Percentiles rank a stretch among this genome's conserved stretches.
Conservation (phyloP, 768 basidiomycete genomes). For the Suillus sp. region DNA sequence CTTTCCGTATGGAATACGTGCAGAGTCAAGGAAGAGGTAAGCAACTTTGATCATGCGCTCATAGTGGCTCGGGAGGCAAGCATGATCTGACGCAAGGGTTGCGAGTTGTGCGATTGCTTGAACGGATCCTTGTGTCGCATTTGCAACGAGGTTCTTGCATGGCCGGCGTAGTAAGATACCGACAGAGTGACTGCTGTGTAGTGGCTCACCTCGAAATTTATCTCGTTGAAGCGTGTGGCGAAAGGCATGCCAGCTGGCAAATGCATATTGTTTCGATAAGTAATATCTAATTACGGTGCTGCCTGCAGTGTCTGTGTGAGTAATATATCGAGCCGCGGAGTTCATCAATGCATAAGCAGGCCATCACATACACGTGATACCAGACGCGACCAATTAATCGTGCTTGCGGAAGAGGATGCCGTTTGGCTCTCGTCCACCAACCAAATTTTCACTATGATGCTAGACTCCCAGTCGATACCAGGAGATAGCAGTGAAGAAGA, state of each 20-base stretch:
- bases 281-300: not conserved
- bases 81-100: constrained; percentile 14
- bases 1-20: constrained; percentile 21
- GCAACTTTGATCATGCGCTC: constrained; percentile 24
- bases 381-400: constrained; percentile 20
- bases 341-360: not conserved
- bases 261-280: not conserved
- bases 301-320: not conserved
- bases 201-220: constrained; percentile 27
- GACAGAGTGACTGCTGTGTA: not conserved
- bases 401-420: not conserved
- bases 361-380: constrained; percentile 23
- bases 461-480: constrained; percentile 21
- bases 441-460: constrained; percentile 15
- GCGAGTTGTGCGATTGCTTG: constrained; percentile 20
- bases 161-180: not conserved
- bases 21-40: constrained; percentile 24
- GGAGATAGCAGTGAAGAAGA: constrained; percentile 58
- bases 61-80: constrained; percentile 26
- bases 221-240: not conserved
- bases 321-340: constrained; percentile 1
- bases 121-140: constrained; percentile 17
- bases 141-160: constrained; percentile 21
- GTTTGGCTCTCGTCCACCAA: constrained; percentile 1
- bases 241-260: constrained; percentile 3